Evolutionary conservation across 768 basidiomycete genomes (phyloP).

Genomic region (Bullera alba): DNA sequence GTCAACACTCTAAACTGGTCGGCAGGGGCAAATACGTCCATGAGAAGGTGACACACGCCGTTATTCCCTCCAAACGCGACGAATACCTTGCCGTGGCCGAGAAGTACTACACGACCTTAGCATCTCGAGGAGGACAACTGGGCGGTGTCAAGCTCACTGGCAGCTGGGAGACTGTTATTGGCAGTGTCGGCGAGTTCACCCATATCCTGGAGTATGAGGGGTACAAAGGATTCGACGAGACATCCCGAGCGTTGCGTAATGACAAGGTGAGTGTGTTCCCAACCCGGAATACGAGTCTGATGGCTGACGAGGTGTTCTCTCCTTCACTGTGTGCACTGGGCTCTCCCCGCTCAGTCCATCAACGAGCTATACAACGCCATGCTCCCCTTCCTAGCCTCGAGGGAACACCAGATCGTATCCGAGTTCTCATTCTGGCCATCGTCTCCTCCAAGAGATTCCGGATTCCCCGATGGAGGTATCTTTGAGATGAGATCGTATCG

Average conservation of each 20-base stretch:
- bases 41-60: constrained; percentile 63
- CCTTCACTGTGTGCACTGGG: background rate
- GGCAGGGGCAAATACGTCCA: constrained; percentile 67
- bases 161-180: constrained; percentile 85
- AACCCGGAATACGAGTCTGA: background rate
- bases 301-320: background rate
- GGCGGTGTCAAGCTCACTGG: constrained; percentile 73
- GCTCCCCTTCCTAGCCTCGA: constrained; percentile 66
- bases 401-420: constrained; percentile 63
- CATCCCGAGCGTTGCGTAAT: constrained; percentile 56
- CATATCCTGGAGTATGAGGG: constrained; percentile 92
- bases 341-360: constrained; percentile 17
- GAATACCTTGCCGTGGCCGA: constrained; percentile 86
- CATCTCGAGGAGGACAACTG: constrained; percentile 59
- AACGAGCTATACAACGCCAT: constrained; percentile 43
- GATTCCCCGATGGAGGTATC: constrained; percentile 56
- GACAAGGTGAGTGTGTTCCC: constrained; percentile 55
- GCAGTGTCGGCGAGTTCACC: constrained; percentile 59
- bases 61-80: constrained; percentile 70
- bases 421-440: constrained; percentile 96
- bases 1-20: constrained; percentile 79
- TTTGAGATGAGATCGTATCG: constrained; percentile 85
- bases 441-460: constrained; percentile 73
- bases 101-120: constrained; percentile 72
- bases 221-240: constrained; percentile 78